Conservation (phyloP, 2,329 filamentous ascomycete species). For the Blumeriella jaapii region DNA sequence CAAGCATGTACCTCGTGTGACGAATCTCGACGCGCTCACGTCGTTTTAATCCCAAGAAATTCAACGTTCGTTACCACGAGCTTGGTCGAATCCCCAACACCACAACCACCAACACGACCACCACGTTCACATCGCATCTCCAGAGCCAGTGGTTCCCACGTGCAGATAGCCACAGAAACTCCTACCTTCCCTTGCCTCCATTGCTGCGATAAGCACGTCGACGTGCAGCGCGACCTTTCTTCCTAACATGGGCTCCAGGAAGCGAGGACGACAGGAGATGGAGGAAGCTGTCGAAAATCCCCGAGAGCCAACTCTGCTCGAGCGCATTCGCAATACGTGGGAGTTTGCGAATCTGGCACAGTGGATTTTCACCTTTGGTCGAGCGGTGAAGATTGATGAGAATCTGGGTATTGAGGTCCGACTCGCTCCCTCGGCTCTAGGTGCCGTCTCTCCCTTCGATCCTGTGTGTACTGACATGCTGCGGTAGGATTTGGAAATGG, state of each 20-base stretch:
- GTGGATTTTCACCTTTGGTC: constrained; percentile 86
- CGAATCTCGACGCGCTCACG: too few relatives aligned
- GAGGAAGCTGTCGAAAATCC: constrained; percentile 25
- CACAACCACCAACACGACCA: too few relatives aligned
- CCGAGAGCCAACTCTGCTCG: constrained; percentile 35
- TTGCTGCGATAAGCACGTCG: too few relatives aligned
- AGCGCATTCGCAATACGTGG: constrained; percentile 79
- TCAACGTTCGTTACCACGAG: too few relatives aligned
- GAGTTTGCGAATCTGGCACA: constrained; percentile 91
- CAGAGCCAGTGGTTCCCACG: too few relatives aligned
- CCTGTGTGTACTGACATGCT: constrained; percentile 7
- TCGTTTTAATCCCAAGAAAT: too few relatives aligned
- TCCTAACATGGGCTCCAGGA: constrained; percentile 36
- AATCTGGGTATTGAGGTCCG: constrained; percentile 81
- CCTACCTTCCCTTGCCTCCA: too few relatives aligned
- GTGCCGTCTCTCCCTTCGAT: background rate
- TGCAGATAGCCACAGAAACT: too few relatives aligned
- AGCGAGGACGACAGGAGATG: constrained; percentile 36
- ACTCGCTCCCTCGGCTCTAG: constrained; percentile 9
- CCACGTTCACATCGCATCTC: too few relatives aligned
- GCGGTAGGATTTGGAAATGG: constrained; percentile 72
- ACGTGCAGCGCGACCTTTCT: background rate
- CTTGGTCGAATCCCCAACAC: too few relatives aligned
- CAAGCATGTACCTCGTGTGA: too few relatives aligned
- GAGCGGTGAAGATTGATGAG: constrained; percentile 79